Evolutionary conservation across 495 filamentous ascomycete species (phyloP).

Genomic region (Arthonia radiata): DNA sequence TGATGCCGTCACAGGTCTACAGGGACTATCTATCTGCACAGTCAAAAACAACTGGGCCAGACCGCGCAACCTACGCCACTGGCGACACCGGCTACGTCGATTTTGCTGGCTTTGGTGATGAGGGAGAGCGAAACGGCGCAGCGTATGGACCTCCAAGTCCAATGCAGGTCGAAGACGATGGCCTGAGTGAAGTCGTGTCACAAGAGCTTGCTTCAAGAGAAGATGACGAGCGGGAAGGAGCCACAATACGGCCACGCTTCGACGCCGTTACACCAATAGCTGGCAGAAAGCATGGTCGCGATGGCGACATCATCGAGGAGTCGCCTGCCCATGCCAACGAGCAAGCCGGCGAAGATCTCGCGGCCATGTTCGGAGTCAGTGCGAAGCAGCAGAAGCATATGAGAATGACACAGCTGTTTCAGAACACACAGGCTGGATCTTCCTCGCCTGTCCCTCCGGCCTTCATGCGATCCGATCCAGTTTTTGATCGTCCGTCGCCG

Average conservation of each 20-base stretch:
- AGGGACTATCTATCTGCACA: too few relatives aligned
- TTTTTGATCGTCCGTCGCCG: conserved; percentile 18
- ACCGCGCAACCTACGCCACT: too few relatives aligned
- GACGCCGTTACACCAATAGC: conserved; percentile 12
- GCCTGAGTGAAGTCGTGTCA: conserved; percentile 1
- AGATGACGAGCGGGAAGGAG: too few relatives aligned
- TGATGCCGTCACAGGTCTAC: conserved; percentile 16
- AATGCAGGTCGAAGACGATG: background rate
- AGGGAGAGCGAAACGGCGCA: conserved; percentile 1
- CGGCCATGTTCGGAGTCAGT: conserved; percentile 9
- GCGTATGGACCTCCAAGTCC: background rate
- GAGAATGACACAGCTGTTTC: conserved; percentile 17
- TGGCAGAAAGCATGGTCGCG: conserved; percentile 11
- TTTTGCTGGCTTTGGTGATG: conserved; percentile 2
- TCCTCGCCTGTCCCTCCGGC: conserved; percentile 14
- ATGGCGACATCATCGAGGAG: conserved; percentile 12
- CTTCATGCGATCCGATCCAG: conserved; percentile 12
- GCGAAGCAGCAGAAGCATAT: conserved; percentile 5
- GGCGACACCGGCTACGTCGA: background rate
- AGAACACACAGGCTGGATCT: conserved; percentile 15
- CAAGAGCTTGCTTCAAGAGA: conserved; percentile 11
- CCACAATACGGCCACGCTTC: too few relatives aligned
- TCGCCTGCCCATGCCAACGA: conserved; percentile 9
- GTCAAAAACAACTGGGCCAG: too few relatives aligned
- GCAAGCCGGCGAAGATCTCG: conserved; percentile 9